Evolutionary conservation across 1,284 basidiomycete genomes (phyloP), one percentile per base, ranked within the genome.

Genomic region (Rhodotorula sp.): DNA sequence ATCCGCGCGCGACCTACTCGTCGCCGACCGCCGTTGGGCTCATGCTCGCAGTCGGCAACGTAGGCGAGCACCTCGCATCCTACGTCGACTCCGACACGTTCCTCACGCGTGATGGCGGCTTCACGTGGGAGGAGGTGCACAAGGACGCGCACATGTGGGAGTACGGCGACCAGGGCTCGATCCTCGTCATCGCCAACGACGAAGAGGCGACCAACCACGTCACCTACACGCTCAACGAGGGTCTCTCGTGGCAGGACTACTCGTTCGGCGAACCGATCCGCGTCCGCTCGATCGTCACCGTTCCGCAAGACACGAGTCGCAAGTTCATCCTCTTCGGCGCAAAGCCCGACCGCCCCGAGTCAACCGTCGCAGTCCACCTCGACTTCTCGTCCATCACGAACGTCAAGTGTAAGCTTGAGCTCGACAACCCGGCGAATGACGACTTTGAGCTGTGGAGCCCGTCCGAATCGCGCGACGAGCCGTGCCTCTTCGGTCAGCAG

Each of bases 111-210:
- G 93, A 99, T 79, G 97, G 90, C 9, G 97, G 96, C 12, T 97
- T 97, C 82, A 93, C 92, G 0, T 99, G 96, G 96, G 89, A 97
- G 80, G 96, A 99, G 83, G 91, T 99, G 4, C 93, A 94, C 84
- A 99, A 99, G 81, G 95, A 97, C 78, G 95, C 97, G 0, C 91
- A 98, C 80, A 86, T 97, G 64, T 99, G 94, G 93, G 94, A 97
- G 80, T 98, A 94, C 79, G 96, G 96, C 50, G 97, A 99, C 82
- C 96, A 93, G 3, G 96, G 97, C 13, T 93, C 93, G 0, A 86
- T 99, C 71, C 85, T 99, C 50, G 84, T 99, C 73, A 90, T 99
- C 82, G 93, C 89, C 66, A 97, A 98, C 81, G 97, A 99, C 81
- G 94, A 98, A 81, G 90, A 90, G 70, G 87, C 93, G 0, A 96